Base-by-base conservation (phyloP, 2,329 filamentous ascomycete genomes). In the Penicillium sp. region DNA sequence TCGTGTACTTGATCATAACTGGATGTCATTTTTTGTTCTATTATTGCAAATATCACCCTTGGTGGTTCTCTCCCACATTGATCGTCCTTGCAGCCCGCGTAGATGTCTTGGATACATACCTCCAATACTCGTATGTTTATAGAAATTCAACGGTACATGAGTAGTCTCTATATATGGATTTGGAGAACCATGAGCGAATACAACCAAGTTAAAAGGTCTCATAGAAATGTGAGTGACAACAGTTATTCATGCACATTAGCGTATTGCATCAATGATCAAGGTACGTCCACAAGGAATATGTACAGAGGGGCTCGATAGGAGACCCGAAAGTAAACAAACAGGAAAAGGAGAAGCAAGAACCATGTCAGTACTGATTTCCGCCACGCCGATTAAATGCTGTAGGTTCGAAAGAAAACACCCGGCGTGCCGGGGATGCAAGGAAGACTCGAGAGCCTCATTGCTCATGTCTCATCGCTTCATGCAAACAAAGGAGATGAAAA, bases 401-500 rank as follows among this genome's bases (percentile, higher is more conserved):
- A 60, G 56, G 44, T 54, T 60, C 44, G 45, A 60, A 58, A 57
- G 41, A 59, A 54, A 39, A 54, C 53, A 43, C 48, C 58, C 41
- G 23, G 53, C 44, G 50, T 47, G n/a, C 40, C 52, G 38, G 48
- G 31, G n/a, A 55, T 49, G 47, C 47, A 60, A 55, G 55, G 53
- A 57, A 63, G 51, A 62, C 62, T 55, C 53, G 43, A 60, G 47
- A 52, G 50, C n/a, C 58, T 53, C 58, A 53, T 57, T 66, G 63
- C 65, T 67, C 65, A 58, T 67, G 56, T 61, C 65, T 64, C 65
- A 56, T 67, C 61, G 59, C 62, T 61, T 67, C 65, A 60, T 67
- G 58, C 58, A 62, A 44, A 66, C 59, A 58, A 63, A 59, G 40
- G 55, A 51, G 47, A 58, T 29, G 54, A 29, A 51, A 53, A 57